Conservation (phyloP, 225 moss, liverwort and hornwort species). For the Climacium dendroides region DNA sequence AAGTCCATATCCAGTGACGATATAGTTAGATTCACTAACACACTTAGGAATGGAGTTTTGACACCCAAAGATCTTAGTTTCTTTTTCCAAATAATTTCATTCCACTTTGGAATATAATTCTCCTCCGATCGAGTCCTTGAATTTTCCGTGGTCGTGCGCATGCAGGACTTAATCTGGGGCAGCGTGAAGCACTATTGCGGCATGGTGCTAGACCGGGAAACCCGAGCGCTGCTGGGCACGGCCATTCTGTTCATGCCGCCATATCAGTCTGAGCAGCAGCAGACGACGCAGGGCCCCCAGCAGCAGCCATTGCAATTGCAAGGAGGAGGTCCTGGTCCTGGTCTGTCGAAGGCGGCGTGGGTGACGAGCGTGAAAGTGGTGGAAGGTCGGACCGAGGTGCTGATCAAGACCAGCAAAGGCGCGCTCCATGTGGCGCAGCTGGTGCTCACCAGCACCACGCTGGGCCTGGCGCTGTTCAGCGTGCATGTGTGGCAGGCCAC, state of each 20-base stretch:
- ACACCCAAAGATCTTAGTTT: too few relatives aligned
- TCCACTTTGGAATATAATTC: background rate
- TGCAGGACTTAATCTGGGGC: constrained; percentile 43
- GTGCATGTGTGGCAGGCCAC: constrained; percentile 20
- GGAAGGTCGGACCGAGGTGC: constrained; percentile 36
- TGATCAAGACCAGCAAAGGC: constrained; percentile 33
- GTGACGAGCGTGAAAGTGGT: constrained; percentile 37
- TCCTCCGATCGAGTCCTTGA: background rate
- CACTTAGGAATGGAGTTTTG: background rate
- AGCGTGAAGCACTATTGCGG: constrained; percentile 46
- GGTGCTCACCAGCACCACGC: constrained; percentile 26
- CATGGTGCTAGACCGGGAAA: constrained; percentile 45
- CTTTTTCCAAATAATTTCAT: background rate
- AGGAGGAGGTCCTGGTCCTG: background rate
- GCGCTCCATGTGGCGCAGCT: constrained; percentile 23
- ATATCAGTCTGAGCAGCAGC: background rate
- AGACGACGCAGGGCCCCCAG: background rate
- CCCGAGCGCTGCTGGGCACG: constrained; percentile 20
- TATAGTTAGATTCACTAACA: background rate
- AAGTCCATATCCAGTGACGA: background rate
- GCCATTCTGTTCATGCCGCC: constrained; percentile 18
- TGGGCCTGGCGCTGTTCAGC: constrained; percentile 31
- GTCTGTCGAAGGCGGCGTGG: constrained; percentile 16
- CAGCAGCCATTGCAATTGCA: background rate
- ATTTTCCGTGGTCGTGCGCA: background rate